Percentiles rank a stretch among this genome's conserved stretches.
Evolutionary conservation across 2,329 filamentous ascomycete species (phyloP).

Genomic region (Aspergillus aculeatinus): DNA sequence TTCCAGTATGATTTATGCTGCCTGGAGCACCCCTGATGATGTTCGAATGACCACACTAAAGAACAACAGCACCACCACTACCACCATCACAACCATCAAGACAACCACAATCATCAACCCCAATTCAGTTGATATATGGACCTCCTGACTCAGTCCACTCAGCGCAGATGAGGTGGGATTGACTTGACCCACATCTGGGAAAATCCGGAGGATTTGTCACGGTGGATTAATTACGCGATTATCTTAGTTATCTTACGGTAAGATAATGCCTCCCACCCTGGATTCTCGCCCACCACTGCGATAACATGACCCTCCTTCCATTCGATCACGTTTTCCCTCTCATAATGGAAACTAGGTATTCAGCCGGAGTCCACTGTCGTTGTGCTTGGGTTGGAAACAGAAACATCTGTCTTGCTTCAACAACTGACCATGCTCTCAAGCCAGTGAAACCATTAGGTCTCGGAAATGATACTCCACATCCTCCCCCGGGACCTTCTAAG

Average conservation of each 20-base stretch:
- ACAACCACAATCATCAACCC: not conserved
- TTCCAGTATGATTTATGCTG: too few relatives aligned
- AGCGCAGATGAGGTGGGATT: not conserved
- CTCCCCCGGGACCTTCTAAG: not conserved
- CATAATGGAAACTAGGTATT: not conserved
- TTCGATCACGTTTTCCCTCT: not conserved
- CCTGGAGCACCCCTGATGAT: not conserved
- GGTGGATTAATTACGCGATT: not conserved
- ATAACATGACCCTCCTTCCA: not conserved
- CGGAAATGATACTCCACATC: not conserved
- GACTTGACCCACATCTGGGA: not conserved
- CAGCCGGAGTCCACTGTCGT: not conserved
- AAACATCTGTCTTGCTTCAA: not conserved
- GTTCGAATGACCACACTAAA: not conserved
- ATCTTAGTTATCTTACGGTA: not conserved
- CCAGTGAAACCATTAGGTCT: not conserved
- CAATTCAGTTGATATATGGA: not conserved
- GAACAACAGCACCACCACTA: not conserved
- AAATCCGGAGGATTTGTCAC: not conserved
- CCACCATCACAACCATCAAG: not conserved
- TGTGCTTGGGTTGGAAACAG: not conserved
- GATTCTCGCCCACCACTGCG: not conserved
- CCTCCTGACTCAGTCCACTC: not conserved
- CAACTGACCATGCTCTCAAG: not conserved
- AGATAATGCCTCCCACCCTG: not conserved